Base-by-base conservation (phyloP, 495 filamentous ascomycete species). In the Neurospora sp. region DNA sequence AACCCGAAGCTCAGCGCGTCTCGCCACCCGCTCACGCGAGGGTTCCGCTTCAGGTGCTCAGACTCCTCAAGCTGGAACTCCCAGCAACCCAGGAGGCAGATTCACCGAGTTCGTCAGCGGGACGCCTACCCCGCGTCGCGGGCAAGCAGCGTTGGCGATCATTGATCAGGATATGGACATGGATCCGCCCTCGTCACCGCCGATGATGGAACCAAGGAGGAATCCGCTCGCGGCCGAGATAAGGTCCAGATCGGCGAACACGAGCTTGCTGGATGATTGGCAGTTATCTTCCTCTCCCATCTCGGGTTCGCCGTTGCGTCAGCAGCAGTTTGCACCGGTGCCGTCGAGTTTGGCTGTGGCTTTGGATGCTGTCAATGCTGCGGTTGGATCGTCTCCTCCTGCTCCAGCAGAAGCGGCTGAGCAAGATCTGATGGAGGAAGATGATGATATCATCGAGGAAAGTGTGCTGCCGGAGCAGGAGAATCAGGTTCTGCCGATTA, bases 51-150 rank as follows among this genome's bases (percentile, higher is more conserved):
- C 61, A 8, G 65, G 48, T 9, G 18, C 69, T 22, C 73, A 65
- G 5, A 41, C n/a, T 20, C 72, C 75, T 4, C 75, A 76, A n/a
- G 83, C 77, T 12, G 59, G 80, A 0, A 86, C 85, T 1, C 85
- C 85, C 27, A 35, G 27, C 7, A 78, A 83, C 69, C 80, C 73
- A 8, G 79, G 78, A 7, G 70, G 71, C 4, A 73, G 69, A 16
- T 80, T 89, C 77, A 87, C 91, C 79, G 86, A 88, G 18, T 93
- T 88, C 75, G 83, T 95, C 53, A 88, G 88, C 4, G 96, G 92
- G n/a, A 96, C 94, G 10, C 94, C 94, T 2, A 96, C 93, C 0
- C 93, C 93, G 9, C 79, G 85, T 8, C 79, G 85, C 76, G 83
- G 78, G 79, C 89, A 77, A 82, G 72, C 40, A 1, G 53, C 80